Base-by-base conservation (phyloP, 2,329 filamentous ascomycete species). In the Lasiodiplodia theobromae region DNA sequence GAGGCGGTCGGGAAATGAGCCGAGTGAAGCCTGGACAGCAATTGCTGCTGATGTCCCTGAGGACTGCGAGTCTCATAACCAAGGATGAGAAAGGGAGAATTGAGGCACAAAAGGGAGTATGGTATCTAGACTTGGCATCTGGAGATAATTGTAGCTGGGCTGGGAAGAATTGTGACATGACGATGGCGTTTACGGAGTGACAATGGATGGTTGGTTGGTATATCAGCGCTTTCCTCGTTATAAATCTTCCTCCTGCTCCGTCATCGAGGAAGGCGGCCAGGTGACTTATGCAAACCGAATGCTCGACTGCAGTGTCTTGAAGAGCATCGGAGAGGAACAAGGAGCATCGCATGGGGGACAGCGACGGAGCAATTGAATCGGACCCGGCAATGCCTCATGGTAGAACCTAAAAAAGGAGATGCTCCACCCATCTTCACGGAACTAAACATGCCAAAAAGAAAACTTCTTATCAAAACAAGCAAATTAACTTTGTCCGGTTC, bases 1-100 rank as follows among this genome's bases (percentile, higher is more conserved):
- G 91, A 94, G 70, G 88, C 86, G 21, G 92, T 96, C 54, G 91
- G 94, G 69, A 73, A 70, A 34, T 79, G 76, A 80, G 23, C 6
- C 18, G 16, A 12, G 11, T 38, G 28, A 37, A 47, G 40, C 23
- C 31, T 34, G 7, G 31, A 34, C 31, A 34, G 31, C 8, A 34
- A 34, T 34, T 34, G 31, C 31, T 34, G 31, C 31, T 10, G 31
- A 34, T 34, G 31, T 8, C 31, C 8, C 31, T 10, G 8, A 34
- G 2, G 31, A 34, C 31, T 34, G 31, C 1, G 7, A 34, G 8
- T 34, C 31, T 34, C 31, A 34, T 10, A 10, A 34, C 31, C 8
- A 34, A 34, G 31, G 31, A 34, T 34, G 31, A 34, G 6, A 34
- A 34, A 34, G 28, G 28, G 5, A 28, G 28, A 28, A 28, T 28